Conservation (phyloP, 257 asterid species). For the Verbena officinalis region DNA sequence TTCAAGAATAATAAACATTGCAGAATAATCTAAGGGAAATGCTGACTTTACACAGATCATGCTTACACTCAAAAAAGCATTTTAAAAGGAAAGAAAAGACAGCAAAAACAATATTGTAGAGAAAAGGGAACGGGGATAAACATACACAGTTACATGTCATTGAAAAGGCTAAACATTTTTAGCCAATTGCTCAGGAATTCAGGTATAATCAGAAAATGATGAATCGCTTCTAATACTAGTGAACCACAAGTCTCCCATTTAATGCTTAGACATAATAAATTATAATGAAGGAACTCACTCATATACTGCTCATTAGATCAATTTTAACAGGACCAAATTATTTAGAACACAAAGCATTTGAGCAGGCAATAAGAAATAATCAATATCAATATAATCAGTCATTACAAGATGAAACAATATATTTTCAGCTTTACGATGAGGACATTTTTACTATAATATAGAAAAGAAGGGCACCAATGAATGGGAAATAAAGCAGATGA, state of each 20-base stretch:
- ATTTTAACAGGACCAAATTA: not conserved
- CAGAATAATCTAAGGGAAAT: not conserved
- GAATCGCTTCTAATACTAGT: not conserved
- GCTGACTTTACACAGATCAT: not conserved
- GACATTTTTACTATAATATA: not conserved
- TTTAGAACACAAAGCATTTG: not conserved
- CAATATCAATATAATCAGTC: not conserved
- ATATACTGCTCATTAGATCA: constrained; percentile 2
- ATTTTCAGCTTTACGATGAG: not conserved
- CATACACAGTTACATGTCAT: not conserved
- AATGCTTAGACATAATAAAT: not conserved
- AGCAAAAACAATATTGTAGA: not conserved
- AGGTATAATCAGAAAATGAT: not conserved
- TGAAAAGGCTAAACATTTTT: not conserved
- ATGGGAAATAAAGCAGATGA: constrained; percentile 18
- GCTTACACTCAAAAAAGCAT: not conserved
- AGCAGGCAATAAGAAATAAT: constrained; percentile 2
- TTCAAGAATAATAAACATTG: not conserved
- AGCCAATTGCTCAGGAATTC: not conserved
- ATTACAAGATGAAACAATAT: not conserved
- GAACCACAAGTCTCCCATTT: not conserved
- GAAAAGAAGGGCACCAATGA: not conserved
- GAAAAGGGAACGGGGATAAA: not conserved
- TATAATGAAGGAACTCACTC: not conserved
- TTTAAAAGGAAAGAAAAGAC: not conserved